A percentile compares a stretch with the other conserved stretches of the same genome.
Evolutionary conservation across 345 rosid species (phyloP).

Genomic region (Bruguiera parviflora): DNA sequence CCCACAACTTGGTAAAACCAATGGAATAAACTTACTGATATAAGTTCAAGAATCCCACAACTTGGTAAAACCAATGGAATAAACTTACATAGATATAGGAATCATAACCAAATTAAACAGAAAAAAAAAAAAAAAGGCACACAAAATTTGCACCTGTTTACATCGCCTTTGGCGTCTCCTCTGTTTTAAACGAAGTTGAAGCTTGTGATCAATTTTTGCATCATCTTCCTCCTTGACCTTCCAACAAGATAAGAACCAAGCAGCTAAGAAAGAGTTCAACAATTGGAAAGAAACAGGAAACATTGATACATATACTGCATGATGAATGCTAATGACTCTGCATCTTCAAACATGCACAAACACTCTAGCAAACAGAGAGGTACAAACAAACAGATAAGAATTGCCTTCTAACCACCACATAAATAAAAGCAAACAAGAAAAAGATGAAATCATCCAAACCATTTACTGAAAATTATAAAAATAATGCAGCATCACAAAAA

Average conservation of each 20-base stretch:
- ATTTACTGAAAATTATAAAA: background rate
- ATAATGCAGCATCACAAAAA: background rate
- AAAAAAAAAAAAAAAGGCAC: slow-evolving; percentile 2
- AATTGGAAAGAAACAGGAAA: slow-evolving; percentile 1
- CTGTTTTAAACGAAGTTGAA: slow-evolving; percentile 72
- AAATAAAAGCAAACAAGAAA: too few species aligned
- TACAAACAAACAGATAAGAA: too few species aligned
- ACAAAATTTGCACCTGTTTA: slow-evolving; percentile 52
- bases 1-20: background rate
- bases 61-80: background rate
- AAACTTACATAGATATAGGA: too few species aligned
- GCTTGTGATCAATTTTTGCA: slow-evolving; percentile 64
- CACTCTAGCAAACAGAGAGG: too few species aligned
- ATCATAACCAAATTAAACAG: too few species aligned
- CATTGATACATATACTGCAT: background rate
- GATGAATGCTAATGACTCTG: background rate
- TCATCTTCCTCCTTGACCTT: slow-evolving; percentile 99
- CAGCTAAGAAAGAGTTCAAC: background rate
- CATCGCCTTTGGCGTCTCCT: slow-evolving; percentile 53
- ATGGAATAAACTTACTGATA: background rate
- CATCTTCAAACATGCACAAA: too few species aligned
- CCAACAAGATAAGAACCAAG: slow-evolving; percentile 10
- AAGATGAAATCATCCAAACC: background rate
- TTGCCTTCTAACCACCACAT: too few species aligned
- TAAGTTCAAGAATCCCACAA: background rate